Conservation (phyloP, 2,329 filamentous ascomycete species). For the Colletotrichum sp. region DNA sequence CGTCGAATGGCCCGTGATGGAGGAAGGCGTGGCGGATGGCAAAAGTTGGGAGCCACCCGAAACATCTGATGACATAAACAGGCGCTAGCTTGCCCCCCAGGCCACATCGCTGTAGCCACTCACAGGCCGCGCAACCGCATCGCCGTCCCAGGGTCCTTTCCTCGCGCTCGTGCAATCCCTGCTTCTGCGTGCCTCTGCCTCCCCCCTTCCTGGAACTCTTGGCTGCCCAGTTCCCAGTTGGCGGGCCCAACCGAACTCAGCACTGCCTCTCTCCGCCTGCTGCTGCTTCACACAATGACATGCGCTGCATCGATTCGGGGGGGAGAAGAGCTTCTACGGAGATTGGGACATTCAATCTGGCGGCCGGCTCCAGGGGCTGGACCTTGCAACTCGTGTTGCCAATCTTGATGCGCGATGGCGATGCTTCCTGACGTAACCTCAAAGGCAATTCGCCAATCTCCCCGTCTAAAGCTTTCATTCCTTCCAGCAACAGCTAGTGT, state of each 20-base stretch:
- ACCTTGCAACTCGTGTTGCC: background rate
- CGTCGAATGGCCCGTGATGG: background rate
- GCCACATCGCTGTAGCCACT: background rate
- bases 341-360: background rate
- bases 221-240: background rate
- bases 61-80: constrained; percentile 21
- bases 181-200: background rate
- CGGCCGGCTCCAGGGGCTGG: background rate
- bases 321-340: background rate
- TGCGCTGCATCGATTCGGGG: background rate
- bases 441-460: background rate
- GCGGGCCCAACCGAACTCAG: constrained; percentile 14
- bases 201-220: background rate
- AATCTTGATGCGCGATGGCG: background rate
- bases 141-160: background rate
- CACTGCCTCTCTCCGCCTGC: background rate
- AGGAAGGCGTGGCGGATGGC: background rate
- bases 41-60: background rate
- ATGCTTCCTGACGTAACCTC: background rate
- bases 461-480: background rate
- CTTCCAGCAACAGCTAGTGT: background rate
- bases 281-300: background rate
- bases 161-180: background rate
- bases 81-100: background rate
- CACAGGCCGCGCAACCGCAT: background rate